phyloP scores from a whole-genome alignment of 2,329 filamentous ascomycete genomes.

The Talaromyces piceae region DNA sequence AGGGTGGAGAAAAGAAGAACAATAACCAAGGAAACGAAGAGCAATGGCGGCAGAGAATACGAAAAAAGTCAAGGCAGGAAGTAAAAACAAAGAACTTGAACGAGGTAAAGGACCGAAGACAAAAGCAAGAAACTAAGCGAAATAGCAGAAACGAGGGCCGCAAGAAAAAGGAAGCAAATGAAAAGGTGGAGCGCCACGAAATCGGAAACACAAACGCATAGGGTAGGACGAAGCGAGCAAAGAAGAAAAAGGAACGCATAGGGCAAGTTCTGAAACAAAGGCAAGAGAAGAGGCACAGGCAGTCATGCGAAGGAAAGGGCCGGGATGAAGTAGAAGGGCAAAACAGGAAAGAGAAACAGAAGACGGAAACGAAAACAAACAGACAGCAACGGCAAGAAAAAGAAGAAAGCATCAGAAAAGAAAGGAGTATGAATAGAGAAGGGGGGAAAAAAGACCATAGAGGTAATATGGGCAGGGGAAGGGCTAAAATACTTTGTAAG shows the following conservation, averaged over 20 bases:
- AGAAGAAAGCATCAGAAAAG: too few relatives aligned
- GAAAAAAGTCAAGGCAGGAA: neutral
- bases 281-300: neutral
- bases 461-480: too few relatives aligned
- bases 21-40: neutral
- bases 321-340: too few relatives aligned
- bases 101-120: too few relatives aligned
- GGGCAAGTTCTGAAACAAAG: neutral
- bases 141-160: neutral
- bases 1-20: neutral
- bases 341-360: neutral
- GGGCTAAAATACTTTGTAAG: too few relatives aligned
- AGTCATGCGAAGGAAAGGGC: too few relatives aligned
- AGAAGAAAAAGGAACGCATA: neutral
- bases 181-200: neutral
- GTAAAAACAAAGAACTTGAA: too few relatives aligned
- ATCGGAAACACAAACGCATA: neutral
- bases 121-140: neutral
- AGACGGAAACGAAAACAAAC: neutral
- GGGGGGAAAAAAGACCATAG: neutral
- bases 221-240: neutral
- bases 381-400: neutral
- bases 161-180: neutral
- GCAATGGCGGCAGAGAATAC: neutral
- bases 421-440: neutral